These are phyloP conservation scores for Epichloe coenophiala DNA, from an alignment of 2,329 filamentous ascomycete species.

Conservation along the genomic window DNA sequence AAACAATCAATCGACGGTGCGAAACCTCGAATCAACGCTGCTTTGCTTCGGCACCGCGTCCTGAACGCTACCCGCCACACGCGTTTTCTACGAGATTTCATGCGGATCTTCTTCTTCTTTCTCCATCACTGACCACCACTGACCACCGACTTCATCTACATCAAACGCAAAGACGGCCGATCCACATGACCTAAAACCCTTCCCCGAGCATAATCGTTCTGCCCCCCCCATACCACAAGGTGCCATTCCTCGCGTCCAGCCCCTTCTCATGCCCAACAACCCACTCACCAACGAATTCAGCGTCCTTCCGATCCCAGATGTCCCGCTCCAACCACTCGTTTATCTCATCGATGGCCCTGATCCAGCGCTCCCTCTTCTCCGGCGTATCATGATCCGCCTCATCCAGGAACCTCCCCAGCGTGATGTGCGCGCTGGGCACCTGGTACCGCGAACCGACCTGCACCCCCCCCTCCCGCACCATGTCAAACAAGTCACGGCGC, in stretches of 20 bases:
- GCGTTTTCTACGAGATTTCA: too few relatives aligned
- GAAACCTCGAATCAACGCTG: too few relatives aligned
- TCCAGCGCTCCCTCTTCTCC: constrained; percentile 48
- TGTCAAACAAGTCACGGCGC: constrained; percentile 59
- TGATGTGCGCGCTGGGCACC: constrained; percentile 81
- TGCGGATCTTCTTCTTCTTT: too few relatives aligned
- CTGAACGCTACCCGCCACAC: too few relatives aligned
- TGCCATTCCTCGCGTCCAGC: constrained; percentile 60
- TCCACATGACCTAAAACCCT: constrained; percentile 33
- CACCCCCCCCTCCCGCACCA: constrained; percentile 51
- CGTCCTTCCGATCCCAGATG: constrained; percentile 48
- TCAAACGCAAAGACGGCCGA: background rate
- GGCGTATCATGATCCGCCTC: constrained; percentile 48
- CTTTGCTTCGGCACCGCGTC: too few relatives aligned
- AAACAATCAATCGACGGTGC: too few relatives aligned
- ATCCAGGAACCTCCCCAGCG: constrained; percentile 66
- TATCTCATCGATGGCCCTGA: constrained; percentile 58
- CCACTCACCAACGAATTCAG: constrained; percentile 55
- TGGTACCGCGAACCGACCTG: constrained; percentile 67
- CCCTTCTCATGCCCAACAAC: constrained; percentile 70
- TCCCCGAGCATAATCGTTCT: constrained; percentile 51
- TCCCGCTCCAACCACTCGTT: constrained; percentile 61
- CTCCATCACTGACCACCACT: too few relatives aligned
- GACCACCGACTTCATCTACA: background rate
- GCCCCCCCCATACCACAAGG: constrained; percentile 79